A percentile compares a stretch with the other conserved stretches of the same genome.
Conservation (phyloP, 345 rosid genomes). For the Acer yangbiense region DNA sequence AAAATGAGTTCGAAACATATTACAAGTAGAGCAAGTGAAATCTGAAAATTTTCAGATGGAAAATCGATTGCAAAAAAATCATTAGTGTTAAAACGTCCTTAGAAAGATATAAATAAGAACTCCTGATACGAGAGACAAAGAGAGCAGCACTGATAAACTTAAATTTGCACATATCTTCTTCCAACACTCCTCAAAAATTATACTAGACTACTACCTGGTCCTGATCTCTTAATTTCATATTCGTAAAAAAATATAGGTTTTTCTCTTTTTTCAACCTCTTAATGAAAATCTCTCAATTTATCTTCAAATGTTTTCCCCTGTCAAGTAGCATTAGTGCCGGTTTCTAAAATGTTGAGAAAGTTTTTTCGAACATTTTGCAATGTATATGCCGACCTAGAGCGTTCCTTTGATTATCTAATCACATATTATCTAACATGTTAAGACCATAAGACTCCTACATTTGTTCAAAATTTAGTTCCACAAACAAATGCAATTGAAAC, state of each 20-base stretch:
- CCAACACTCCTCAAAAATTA: too few relatives aligned
- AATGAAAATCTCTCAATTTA: background rate
- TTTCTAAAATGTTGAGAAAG: background rate
- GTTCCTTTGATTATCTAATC: background rate
- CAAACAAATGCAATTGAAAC: background rate
- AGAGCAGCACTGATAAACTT: background rate
- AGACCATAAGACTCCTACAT: background rate
- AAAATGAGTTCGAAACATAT: background rate
- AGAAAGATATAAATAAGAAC: background rate
- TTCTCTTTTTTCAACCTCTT: background rate
- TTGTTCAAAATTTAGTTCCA: background rate
- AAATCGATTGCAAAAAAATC: too few relatives aligned
- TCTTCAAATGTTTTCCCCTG: background rate
- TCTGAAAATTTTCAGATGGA: background rate
- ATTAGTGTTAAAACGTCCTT: too few relatives aligned
- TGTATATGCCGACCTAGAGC: background rate
- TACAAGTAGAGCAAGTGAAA: background rate
- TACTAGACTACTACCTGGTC: background rate
- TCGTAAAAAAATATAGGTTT: background rate
- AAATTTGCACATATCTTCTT: background rate
- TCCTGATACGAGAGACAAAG: background rate
- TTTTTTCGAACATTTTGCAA: background rate
- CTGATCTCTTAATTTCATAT: background rate
- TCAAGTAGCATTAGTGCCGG: background rate
- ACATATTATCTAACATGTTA: background rate